These are phyloP conservation scores for Dioscorea zingiberensis DNA, from an alignment of 106 monocot genomes.

Conservation along the genomic window DNA sequence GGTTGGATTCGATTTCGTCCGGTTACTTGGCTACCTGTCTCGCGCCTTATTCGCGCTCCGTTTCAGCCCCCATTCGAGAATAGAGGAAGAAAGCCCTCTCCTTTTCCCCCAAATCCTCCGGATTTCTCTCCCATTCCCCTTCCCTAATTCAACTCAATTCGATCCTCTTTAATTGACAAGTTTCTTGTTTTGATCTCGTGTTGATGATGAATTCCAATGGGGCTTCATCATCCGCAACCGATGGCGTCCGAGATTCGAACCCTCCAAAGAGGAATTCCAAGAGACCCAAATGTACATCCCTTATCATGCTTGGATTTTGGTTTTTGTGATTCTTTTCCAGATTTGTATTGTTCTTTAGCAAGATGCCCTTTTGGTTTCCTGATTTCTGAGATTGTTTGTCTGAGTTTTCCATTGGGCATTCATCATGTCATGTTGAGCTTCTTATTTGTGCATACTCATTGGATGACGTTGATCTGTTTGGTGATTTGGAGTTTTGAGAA, in stretches of 20 bases:
- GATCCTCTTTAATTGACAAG: neutral
- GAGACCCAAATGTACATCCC: conserved; percentile 37
- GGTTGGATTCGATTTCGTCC: too few species aligned
- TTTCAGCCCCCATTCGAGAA: neutral
- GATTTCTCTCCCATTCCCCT: neutral
- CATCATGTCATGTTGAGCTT: too few species aligned
- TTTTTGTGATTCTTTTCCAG: neutral
- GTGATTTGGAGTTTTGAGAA: too few species aligned
- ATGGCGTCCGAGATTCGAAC: conserved; percentile 6
- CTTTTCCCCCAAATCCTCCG: neutral
- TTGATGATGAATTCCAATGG: conserved; percentile 3
- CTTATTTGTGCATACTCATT: neutral
- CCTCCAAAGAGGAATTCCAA: conserved; percentile 30
- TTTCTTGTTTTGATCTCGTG: neutral
- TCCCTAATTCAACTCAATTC: neutral
- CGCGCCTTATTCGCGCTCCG: neutral
- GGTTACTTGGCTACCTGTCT: neutral
- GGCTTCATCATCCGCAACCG: conserved; percentile 11
- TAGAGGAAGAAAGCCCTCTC: neutral
- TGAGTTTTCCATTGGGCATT: neutral
- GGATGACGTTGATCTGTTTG: neutral
- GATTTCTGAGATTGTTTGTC: neutral
- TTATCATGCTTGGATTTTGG: neutral
- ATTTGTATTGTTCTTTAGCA: neutral
- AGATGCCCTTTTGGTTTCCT: neutral